Conservation (phyloP, 371 early-diverging fungal genomes). For the Umbelopsis sp. region DNA sequence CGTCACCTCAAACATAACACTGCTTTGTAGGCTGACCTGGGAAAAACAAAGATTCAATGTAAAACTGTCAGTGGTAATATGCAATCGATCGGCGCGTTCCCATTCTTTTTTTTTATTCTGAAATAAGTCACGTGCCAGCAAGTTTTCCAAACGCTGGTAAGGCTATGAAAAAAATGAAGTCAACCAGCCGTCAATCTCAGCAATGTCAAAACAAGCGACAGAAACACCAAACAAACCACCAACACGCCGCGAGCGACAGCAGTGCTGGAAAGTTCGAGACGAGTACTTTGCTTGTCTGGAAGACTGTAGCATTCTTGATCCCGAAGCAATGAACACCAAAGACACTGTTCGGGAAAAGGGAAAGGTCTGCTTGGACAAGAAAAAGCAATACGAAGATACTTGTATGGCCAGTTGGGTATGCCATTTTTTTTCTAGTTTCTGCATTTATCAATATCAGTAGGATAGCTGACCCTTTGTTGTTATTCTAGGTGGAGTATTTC, state of each 20-base stretch:
- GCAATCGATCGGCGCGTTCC: no score
- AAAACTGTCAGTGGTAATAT: no score
- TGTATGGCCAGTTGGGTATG: slow-evolving; percentile 60
- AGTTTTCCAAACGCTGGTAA: background rate
- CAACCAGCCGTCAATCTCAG: background rate
- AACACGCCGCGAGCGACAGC: slow-evolving; percentile 56
- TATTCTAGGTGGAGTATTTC: slow-evolving; percentile 49
- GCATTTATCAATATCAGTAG: background rate
- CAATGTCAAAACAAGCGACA: slow-evolving; percentile 5
- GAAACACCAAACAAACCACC: slow-evolving; percentile 42
- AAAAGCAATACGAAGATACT: slow-evolving; percentile 48
- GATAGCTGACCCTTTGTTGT: background rate
- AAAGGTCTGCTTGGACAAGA: slow-evolving; percentile 43
- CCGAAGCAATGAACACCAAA: slow-evolving; percentile 41
- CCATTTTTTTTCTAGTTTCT: background rate
- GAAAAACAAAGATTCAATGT: no score
- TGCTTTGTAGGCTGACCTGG: no score
- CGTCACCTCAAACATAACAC: no score
- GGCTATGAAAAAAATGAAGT: no score
- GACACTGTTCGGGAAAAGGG: slow-evolving; percentile 47
- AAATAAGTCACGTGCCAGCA: background rate
- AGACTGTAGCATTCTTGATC: slow-evolving; percentile 48
- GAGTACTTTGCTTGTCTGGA: slow-evolving; percentile 61
- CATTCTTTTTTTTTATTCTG: no score
- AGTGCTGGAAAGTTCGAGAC: slow-evolving; percentile 62